phyloP scores from a whole-genome alignment of 169 alveolate genomes.

The Plasmodium relictum region DNA sequence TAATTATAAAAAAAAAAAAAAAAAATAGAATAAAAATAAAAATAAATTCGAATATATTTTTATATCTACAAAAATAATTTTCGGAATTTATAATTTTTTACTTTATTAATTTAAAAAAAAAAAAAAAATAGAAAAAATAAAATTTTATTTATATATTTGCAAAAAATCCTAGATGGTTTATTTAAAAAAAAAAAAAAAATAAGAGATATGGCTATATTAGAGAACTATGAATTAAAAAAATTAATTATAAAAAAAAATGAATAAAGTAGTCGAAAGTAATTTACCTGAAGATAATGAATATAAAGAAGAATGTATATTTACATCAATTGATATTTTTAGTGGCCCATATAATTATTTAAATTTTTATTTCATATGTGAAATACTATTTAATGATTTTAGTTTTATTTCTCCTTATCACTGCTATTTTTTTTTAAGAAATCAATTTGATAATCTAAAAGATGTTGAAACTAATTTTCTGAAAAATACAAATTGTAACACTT shows the following conservation, averaged over 20 bases:
- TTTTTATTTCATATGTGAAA: slow-evolving; percentile 71
- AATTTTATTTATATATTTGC: no score
- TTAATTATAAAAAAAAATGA: slow-evolving; percentile 18
- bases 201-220: no score
- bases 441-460: slow-evolving; percentile 35
- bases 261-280: not conserved
- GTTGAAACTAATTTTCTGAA: slow-evolving; percentile 17
- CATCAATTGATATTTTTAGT: slow-evolving; percentile 76
- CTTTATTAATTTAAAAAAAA: not conserved
- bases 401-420: slow-evolving; percentile 76
- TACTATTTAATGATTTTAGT: slow-evolving; percentile 60
- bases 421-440: slow-evolving; percentile 62
- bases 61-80: not conserved
- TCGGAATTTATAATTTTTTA: no score
- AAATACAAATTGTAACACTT: slow-evolving; percentile 3
- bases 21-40: no score
- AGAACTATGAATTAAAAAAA: no score
- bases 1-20: no score
- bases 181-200: no score
- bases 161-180: no score
- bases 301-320: slow-evolving; percentile 76
- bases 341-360: slow-evolving; percentile 62
- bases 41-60: no score
- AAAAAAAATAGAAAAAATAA: not conserved
- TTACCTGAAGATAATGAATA: slow-evolving; percentile 49